Evolutionary conservation across 306 rosid genomes (phyloP).

Genomic region (Cotoneaster glaucophyllus): DNA sequence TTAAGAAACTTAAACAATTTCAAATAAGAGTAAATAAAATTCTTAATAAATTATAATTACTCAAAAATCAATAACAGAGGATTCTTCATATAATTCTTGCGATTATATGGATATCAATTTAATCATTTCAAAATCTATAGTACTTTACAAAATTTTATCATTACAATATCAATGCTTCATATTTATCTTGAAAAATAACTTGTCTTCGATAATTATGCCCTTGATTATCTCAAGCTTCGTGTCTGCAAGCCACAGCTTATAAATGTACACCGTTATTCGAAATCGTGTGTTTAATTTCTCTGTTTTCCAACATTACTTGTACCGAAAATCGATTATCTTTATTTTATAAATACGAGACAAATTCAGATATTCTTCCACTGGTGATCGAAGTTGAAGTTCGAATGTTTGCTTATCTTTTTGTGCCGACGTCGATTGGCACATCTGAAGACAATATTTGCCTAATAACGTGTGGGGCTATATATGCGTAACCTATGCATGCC

Average conservation of each 20-base stretch:
- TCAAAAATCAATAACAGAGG: too few relatives aligned
- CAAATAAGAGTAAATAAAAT: too few relatives aligned
- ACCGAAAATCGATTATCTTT: background rate
- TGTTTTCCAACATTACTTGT: background rate
- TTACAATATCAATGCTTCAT: too few relatives aligned
- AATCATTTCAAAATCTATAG: background rate
- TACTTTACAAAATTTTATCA: too few relatives aligned
- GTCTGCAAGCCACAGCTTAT: too few relatives aligned
- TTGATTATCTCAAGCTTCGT: too few relatives aligned
- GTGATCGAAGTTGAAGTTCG: background rate
- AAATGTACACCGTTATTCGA: too few relatives aligned
- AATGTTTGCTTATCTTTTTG: background rate
- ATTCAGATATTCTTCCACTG: background rate
- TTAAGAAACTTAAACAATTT: too few relatives aligned
- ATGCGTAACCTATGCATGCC: background rate
- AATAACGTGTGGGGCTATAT: background rate
- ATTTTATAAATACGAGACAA: background rate
- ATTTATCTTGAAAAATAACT: background rate
- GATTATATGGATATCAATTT: too few relatives aligned
- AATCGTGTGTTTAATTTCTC: too few relatives aligned
- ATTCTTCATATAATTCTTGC: too few relatives aligned
- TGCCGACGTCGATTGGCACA: background rate
- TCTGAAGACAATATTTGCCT: background rate
- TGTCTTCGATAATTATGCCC: background rate
- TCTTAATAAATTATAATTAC: too few relatives aligned